Base-by-base conservation (phyloP, 2,329 filamentous ascomycete species). In the Calonectria pseudoturangicola region DNA sequence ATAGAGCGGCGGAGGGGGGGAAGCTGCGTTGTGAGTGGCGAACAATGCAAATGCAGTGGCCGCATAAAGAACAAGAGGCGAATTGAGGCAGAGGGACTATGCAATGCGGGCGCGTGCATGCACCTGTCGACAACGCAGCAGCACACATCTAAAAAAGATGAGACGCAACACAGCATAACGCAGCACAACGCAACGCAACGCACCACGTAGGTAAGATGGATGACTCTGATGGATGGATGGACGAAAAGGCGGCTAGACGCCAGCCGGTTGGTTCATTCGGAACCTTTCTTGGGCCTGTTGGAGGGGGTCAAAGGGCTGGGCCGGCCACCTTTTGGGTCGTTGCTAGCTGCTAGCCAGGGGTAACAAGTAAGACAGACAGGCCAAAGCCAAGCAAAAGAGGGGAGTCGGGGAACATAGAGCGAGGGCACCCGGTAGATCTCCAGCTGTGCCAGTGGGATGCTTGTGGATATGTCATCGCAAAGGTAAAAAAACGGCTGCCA, bases 401-500 rank as follows among this genome's bases (percentile, higher is more conserved):
- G 45, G 45, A 65, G 47, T 65, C 62, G 18, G 47, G 63, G 63
- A 54, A 66, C 63, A n/a, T 16, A 27, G 39, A 41, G 58, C 36
- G 39, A 63, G 58, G 39, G 39, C 58, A 63, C 58, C 58, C 58
- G 58, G 58, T 25, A 63, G 58, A 63, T 63, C 58, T 63, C 36
- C 58, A 43, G 58, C 27, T 43, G 4, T 45, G n/a, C 16, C 36
- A 43, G 58, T 28, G 58, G 36, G 58, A 43, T 62, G 58, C 27
- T 21, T 45, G 58, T 63, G 45, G 66, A 41, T 58, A 47, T 58
- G n/a, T n/a, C 54, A 58, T 58, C 33, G 54, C n/a, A 33, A 33
- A 58, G 43, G 54, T 39, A n/a, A 33, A 58, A 63, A 50, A 69
- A 69, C 66, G 66, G 56, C 66, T 54, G 66, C 47, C 45, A 69